Conservation (phyloP, 2,329 filamentous ascomycete genomes). For the Colletotrichum sp. region DNA sequence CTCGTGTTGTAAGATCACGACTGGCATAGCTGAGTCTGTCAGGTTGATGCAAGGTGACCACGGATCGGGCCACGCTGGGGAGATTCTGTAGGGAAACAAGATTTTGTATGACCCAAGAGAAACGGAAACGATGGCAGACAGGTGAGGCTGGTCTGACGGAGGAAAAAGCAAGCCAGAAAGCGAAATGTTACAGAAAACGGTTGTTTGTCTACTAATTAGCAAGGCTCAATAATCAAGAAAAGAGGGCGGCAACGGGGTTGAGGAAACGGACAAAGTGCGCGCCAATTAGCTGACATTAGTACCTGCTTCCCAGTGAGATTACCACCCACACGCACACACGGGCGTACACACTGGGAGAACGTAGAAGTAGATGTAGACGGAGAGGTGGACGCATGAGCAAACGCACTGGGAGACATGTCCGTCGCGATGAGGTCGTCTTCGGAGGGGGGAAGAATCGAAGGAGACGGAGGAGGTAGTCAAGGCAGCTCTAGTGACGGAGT, state of each 20-base stretch:
- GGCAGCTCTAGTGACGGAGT: not conserved
- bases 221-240: not conserved
- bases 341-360: not conserved
- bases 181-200: conserved; percentile 20
- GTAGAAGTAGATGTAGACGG: not conserved
- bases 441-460: not conserved
- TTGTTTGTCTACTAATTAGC: conserved; percentile 12
- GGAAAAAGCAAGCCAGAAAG: conserved; percentile 11
- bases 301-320: conserved; percentile 20
- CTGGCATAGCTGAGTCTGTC: not conserved
- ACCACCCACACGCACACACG: conserved; percentile 12
- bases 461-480: not conserved
- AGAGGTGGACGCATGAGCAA: not conserved
- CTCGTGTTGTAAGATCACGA: not conserved
- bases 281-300: conserved; percentile 19
- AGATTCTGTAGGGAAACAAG: conserved; percentile 16
- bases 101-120: not conserved
- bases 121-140: not conserved
- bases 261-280: conserved; percentile 6
- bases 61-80: not conserved
- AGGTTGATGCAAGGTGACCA: not conserved
- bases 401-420: conserved; percentile 7
- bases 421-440: not conserved
- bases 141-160: not conserved
- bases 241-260: not conserved